Evolutionary conservation across 2,329 filamentous ascomycete genomes (phyloP), one percentile per base, ranked within the genome.

Genomic region (Aspergillus sp.): DNA sequence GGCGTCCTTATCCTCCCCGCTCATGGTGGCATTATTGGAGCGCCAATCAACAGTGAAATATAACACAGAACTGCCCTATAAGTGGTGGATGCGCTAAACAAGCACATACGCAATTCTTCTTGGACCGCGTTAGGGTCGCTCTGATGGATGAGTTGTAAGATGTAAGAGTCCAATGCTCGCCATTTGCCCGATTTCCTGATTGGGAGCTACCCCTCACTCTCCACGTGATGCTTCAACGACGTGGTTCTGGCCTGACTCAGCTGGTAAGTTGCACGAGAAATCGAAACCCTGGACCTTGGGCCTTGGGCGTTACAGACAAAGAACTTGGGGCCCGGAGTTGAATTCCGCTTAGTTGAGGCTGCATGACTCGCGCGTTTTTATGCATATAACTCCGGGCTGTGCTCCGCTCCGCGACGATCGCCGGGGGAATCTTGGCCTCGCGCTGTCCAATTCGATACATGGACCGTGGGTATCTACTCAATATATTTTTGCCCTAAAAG

Each of bases 1-100:
- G 39, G 58, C 37, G 49, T 61, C 50, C 48, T 60, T 58, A 56
- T 56, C 53, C 52, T 59, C 66, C 62, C 67, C 68, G 58, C 64
- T 62, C 69, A 70, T 72, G 49, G 52, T 70, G 60, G 67, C 69
- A 70, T 70, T 58, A 58, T 62, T 57, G 55, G 57, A 52, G 45
- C 52, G 44, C 39, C n/a, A 53, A 25, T 25, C 17, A 53, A 19
- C 51, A 45, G 14, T n/a, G 12, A 12, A n/a, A 19, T 41, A 12
- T 43, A 52, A 19, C 14, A 19, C 4, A 12, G 4, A 37, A 21
- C 25, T 4, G 27, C 27, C 2, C 27, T 31, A 4, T 11, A 3
- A 31, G 27, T 31, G 27, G 27, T 31, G 27, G 27, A 31, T 31
- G 9, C 27, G 27, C 27, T 31, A 31, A 11, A 31, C 9, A 31